phyloP scores from a whole-genome alignment of 371 early-diverging fungal genomes.

The Entomophthora muscae region DNA sequence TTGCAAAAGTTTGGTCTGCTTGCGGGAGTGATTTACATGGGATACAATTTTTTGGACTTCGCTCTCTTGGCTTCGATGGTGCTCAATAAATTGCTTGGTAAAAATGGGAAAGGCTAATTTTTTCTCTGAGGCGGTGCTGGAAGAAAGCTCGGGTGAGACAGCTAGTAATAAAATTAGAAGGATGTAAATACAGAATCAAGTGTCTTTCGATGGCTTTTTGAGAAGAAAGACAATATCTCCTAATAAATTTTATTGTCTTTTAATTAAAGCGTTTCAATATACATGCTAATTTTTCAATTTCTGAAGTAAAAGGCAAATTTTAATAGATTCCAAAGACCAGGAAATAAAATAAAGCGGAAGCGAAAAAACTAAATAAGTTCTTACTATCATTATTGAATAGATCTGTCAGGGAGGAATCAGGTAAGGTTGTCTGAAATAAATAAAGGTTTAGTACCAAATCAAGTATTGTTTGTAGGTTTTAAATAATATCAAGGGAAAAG shows the following conservation, averaged over 20 bases:
- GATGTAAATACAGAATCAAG: too few species aligned
- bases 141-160: not conserved
- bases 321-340: too few species aligned
- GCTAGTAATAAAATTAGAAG: too few species aligned
- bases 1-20: not conserved
- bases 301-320: too few species aligned
- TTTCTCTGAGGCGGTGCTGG: not conserved
- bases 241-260: too few species aligned
- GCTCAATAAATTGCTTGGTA: slow-evolving; percentile 5
- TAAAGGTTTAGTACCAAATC: too few species aligned
- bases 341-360: not conserved
- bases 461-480: too few species aligned
- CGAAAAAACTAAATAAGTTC: not conserved
- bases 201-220: too few species aligned
- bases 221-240: too few species aligned
- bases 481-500: too few species aligned
- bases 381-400: not conserved
- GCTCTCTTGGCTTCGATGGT: slow-evolving; percentile 1
- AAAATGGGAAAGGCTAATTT: slow-evolving; percentile 4
- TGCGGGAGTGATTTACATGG: not conserved
- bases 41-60: not conserved
- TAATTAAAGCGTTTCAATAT: too few species aligned
- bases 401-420: not conserved
- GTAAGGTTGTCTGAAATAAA: not conserved
- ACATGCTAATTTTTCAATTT: too few species aligned